Evolutionary conservation across 768 basidiomycete genomes (phyloP).

Genomic region (Clitopilus passeckerianus): DNA sequence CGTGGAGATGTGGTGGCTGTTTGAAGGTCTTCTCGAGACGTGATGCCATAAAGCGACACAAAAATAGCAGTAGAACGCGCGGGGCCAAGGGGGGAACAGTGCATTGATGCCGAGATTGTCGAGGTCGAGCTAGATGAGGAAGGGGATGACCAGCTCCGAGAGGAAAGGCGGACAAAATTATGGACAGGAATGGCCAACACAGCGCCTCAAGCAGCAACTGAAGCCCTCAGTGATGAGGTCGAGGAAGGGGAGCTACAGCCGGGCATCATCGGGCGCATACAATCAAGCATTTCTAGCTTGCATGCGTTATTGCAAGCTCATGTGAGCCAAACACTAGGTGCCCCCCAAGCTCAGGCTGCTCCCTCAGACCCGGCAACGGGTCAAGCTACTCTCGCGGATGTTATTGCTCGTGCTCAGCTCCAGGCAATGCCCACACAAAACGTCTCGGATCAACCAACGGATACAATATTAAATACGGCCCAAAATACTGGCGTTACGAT

Average conservation of each 20-base stretch:
- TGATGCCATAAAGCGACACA: slow-evolving; percentile 77
- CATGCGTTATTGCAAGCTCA: slow-evolving; percentile 52
- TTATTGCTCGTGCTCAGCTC: slow-evolving; percentile 66
- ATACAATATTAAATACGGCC: neutral
- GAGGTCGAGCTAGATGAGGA: slow-evolving; percentile 52
- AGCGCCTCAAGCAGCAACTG: neutral
- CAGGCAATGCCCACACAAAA: slow-evolving; percentile 29
- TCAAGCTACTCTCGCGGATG: slow-evolving; percentile 66
- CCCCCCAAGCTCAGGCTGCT: slow-evolving; percentile 23
- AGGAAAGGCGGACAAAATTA: slow-evolving; percentile 56
- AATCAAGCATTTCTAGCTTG: slow-evolving; percentile 47
- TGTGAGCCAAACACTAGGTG: slow-evolving; percentile 53
- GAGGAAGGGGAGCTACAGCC: slow-evolving; percentile 64
- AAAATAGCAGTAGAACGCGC: slow-evolving; percentile 50
- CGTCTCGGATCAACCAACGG: neutral
- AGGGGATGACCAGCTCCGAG: slow-evolving; percentile 41
- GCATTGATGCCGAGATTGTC: slow-evolving; percentile 51
- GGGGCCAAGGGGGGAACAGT: slow-evolving; percentile 47
- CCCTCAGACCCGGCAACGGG: slow-evolving; percentile 43
- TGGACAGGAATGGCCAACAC: slow-evolving; percentile 48
- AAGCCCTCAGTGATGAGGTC: slow-evolving; percentile 33
- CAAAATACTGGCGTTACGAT: neutral
- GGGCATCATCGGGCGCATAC: slow-evolving; percentile 41
- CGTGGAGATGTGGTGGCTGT: slow-evolving; percentile 72
- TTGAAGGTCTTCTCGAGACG: slow-evolving; percentile 70